Percentiles rank a stretch among this genome's conserved stretches.
Conservation (phyloP, 1,139 yeast genomes). For the Suhomyces ambrosiae region DNA sequence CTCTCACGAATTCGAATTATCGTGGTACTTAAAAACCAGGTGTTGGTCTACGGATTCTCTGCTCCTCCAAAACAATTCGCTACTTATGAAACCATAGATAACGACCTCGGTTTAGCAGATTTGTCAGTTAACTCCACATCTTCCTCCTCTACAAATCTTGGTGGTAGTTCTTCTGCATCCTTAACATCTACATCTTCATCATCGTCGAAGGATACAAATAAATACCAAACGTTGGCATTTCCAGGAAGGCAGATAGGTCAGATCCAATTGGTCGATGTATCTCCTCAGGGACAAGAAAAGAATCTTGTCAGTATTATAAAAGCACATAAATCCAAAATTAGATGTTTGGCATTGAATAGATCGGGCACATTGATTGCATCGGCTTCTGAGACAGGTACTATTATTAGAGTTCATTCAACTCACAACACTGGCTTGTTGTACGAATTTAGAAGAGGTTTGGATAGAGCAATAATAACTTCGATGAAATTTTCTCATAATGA, state of each 20-base stretch:
- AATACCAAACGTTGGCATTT: slow-evolving; percentile 63
- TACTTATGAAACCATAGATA: slow-evolving; percentile 70
- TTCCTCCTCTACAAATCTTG: slow-evolving; percentile 7
- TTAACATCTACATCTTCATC: slow-evolving; percentile 13
- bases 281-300: slow-evolving; percentile 60
- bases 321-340: slow-evolving; percentile 75
- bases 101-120: slow-evolving; percentile 71
- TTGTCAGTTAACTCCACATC: slow-evolving; percentile 40
- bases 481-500: slow-evolving; percentile 84
- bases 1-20: slow-evolving; percentile 75
- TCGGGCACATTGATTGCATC: slow-evolving; percentile 84
- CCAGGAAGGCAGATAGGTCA: slow-evolving; percentile 76
- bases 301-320: slow-evolving; percentile 72
- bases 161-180: slow-evolving; percentile 20
- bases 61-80: slow-evolving; percentile 74
- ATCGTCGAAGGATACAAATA: slow-evolving; percentile 23
- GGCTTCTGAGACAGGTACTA: slow-evolving; percentile 86
- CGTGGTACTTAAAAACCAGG: slow-evolving; percentile 66
- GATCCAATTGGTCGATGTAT: slow-evolving; percentile 72
- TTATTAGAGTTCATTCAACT: slow-evolving; percentile 78
- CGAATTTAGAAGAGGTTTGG: slow-evolving; percentile 88
- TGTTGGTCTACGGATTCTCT: slow-evolving; percentile 76
- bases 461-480: slow-evolving; percentile 76
- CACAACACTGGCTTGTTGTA: slow-evolving; percentile 69
- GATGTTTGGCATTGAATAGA: slow-evolving; percentile 67